Base-by-base conservation (phyloP, 495 filamentous ascomycete genomes). In the Neurospora pannonica region DNA sequence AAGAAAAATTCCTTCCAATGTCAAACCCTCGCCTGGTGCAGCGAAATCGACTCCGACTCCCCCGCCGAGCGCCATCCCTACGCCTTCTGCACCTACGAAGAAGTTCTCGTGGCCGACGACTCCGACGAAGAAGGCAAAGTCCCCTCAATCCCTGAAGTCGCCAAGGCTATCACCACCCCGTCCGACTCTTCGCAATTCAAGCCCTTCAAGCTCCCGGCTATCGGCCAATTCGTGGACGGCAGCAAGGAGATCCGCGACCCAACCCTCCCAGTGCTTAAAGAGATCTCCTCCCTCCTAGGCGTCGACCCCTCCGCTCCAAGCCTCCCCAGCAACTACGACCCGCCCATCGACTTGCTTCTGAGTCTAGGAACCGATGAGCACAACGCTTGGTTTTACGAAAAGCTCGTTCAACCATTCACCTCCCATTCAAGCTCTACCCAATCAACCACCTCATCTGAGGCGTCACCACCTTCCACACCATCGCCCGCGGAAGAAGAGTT, bases 181-280 rank as follows among this genome's bases (percentile, higher is more conserved):
- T 75, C 74, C 21, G 74, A 76, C 48, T 75, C 76, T 15, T 76
- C 76, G 0, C 54, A 62, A 31, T 82, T 81, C 78, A 82, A 82
- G 70, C 80, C 80, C 5, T 82, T 82, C 79, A 77, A 76, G 54
- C 78, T 82, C 21, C 78, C 79, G n/a, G 73, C 76, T 1, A 62
- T 62, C 13, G 80, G 76, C 19, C 76, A 81, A 31, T 82, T 81
- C 37, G 80, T 82, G 43, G 80, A 82, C 74, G 80, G 80, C 71
- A 82, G 80, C 76, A 79, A 78, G 38, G 74, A 79, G 60, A 78
- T 82, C 37, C 80, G 80, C 10, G 80, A 82, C 70, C 80, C 79
- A 3, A 82, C 79, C 0, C 73, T 82, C 0, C 78, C 79, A 54
- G 78, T 80, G 0, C 67, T 82, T 38, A 81, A 81, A 62, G 79